These are phyloP conservation scores for Saccharomycopsis hybrid DNA, from an alignment of 1,139 yeast species.

Conservation along the genomic window DNA sequence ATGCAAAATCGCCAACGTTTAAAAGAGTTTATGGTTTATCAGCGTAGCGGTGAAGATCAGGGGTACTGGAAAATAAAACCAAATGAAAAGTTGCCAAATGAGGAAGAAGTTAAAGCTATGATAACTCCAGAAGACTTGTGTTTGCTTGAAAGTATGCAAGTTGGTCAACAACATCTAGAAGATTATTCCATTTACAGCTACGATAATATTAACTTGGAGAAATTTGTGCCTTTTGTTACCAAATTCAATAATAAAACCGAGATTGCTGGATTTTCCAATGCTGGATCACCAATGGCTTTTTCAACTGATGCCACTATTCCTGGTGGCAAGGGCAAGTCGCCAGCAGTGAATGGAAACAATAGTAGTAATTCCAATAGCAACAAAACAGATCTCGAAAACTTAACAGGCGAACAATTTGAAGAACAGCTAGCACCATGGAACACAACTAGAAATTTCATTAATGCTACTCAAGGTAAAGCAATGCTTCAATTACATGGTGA, in stretches of 20 bases:
- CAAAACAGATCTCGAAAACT: slow-evolving; percentile 28
- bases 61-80: slow-evolving; percentile 91
- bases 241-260: slow-evolving; percentile 15
- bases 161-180: slow-evolving; percentile 78
- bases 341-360: slow-evolving; percentile 1
- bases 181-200: slow-evolving; percentile 56
- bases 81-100: slow-evolving; percentile 64
- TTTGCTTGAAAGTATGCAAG: slow-evolving; percentile 86
- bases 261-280: background rate
- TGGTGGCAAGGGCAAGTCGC: background rate
- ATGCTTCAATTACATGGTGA: slow-evolving; percentile 96
- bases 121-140: slow-evolving; percentile 90
- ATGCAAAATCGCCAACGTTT: slow-evolving; percentile 95
- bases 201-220: slow-evolving; percentile 16
- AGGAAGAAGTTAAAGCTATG: slow-evolving; percentile 76
- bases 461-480: slow-evolving; percentile 93
- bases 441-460: slow-evolving; percentile 78
- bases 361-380: background rate
- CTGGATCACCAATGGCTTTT: slow-evolving; percentile 1
- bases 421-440: slow-evolving; percentile 96
- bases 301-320: slow-evolving; percentile 22
- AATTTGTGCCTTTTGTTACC: slow-evolving; percentile 5
- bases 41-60: slow-evolving; percentile 89
- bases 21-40: slow-evolving; percentile 98
- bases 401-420: slow-evolving; percentile 48